Base-by-base conservation (phyloP, 1,284 basidiomycete genomes). In the Rhodofomes roseus region DNA sequence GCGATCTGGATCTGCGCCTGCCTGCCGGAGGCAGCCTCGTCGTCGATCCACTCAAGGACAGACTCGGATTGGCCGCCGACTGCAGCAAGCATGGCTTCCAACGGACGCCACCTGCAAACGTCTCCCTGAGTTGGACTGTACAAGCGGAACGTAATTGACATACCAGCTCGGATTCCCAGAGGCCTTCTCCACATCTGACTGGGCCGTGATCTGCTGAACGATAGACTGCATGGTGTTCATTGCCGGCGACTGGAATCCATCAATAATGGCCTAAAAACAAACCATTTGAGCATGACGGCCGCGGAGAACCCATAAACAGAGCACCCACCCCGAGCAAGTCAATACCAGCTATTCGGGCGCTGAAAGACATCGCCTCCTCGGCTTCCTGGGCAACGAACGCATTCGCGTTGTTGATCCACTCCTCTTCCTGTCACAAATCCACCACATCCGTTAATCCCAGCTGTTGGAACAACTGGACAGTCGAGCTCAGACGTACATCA, bases 351-450 rank as follows among this genome's bases (percentile, higher is more conserved):
- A 93, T 84, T 40, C 96, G 85, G 48, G 95, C 82, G 62, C 90
- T 92, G 71, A 94, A 96, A 0, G 81, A 73, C 55, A 92, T 83
- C 1, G 88, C 89, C 64, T 97, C 95, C 66, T 98, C 96, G 63
- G 98, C 94, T 69, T 98, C 96, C 68, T 98, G 94, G 23, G 91
- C 90, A 25, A 98, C 89, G 70, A 98, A 98, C 2, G 90, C 87
- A 65, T 97, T 96, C 1, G 93, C 86, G 68, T 98, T 92, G 57
- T 79, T 85, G 4, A 85, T 84, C 96, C 96, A 98, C 41, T 87
- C 90, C 54, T 96, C 94, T 71, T 96, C 95, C 91, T 96, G 62
- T 22, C 54, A 57, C 27, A 44, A 8, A 9, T 44, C 39, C 7
- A 14, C 8, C 1, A 1, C 9, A 11, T 16, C 27, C 7, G 11